Conservation (phyloP, 176 grass and related monocot species). For the Aegilops tauschii region DNA sequence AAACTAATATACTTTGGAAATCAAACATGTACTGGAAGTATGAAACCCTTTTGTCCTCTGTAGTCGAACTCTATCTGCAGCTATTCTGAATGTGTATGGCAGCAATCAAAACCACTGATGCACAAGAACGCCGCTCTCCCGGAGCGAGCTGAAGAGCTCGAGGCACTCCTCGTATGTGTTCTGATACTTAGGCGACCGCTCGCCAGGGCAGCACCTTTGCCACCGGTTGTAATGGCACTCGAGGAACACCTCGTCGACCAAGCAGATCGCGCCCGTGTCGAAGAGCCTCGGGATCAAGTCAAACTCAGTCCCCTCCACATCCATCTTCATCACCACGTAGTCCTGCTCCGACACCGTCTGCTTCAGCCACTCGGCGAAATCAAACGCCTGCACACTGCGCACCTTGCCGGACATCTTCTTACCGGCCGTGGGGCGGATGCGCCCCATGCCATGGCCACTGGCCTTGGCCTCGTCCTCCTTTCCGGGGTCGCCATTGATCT, state of each 20-base stretch:
- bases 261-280: constrained; percentile 60
- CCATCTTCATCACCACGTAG: constrained; percentile 89
- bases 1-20: background rate
- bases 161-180: constrained; percentile 69
- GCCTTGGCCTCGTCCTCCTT: constrained; percentile 48
- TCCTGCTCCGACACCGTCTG: constrained; percentile 53
- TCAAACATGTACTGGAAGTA: background rate
- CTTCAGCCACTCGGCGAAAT: constrained; percentile 72
- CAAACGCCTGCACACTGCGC: constrained; percentile 52
- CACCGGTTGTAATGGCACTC: constrained; percentile 89
- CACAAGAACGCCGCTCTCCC: constrained; percentile 71
- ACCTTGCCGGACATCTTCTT: constrained; percentile 36
- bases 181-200: constrained; percentile 67
- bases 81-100: background rate
- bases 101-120: constrained; percentile 76
- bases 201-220: constrained; percentile 75
- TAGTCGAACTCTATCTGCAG: constrained; percentile 8
- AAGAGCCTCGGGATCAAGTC: constrained; percentile 69
- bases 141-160: constrained; percentile 54
- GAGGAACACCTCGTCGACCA: constrained; percentile 75
- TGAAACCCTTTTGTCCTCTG: background rate
- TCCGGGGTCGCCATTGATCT: constrained; percentile 61
- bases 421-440: constrained; percentile 41
- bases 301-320: constrained; percentile 78
- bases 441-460: constrained; percentile 51